These are phyloP conservation scores for Umbelopsis isabellina DNA, from an alignment of 192 early-diverging fungal genomes.

Conservation along the genomic window DNA sequence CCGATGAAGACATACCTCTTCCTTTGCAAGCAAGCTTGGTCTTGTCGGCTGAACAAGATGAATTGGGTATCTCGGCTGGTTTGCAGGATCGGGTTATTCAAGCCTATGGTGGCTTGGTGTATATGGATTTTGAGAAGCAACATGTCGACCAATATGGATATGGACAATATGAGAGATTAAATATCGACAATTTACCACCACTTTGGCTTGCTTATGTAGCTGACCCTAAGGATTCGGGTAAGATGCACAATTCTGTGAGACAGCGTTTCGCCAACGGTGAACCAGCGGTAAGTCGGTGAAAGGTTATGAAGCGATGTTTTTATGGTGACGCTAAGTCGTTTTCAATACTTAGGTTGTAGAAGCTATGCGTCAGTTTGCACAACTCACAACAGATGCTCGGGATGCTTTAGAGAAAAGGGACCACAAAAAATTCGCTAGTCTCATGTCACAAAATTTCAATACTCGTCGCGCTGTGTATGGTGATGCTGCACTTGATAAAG, in stretches of 20 bases:
- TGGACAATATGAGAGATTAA: constrained; percentile 53
- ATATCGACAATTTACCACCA: constrained; percentile 42
- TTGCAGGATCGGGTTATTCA: constrained; percentile 71
- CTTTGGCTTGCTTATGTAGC: constrained; percentile 56
- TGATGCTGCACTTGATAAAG: constrained; percentile 50
- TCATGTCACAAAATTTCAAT: constrained; percentile 64
- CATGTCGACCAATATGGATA: constrained; percentile 50
- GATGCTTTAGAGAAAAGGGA: constrained; percentile 37
- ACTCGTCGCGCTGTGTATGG: constrained; percentile 52
- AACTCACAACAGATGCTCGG: constrained; percentile 40
- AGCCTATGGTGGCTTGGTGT: constrained; percentile 58
- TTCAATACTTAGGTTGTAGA: constrained; percentile 39
- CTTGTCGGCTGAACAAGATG: constrained; percentile 54
- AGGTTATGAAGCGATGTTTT: not conserved
- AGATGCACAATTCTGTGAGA: constrained; percentile 58
- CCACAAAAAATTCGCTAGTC: constrained; percentile 39
- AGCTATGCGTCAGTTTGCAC: constrained; percentile 57
- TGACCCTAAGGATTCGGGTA: constrained; percentile 60
- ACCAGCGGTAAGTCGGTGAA: constrained; percentile 41
- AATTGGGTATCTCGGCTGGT: constrained; percentile 61
- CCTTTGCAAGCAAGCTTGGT: constrained; percentile 58
- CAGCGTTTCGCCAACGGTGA: constrained; percentile 57
- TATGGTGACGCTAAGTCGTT: not conserved
- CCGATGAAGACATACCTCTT: constrained; percentile 42
- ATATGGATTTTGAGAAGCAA: constrained; percentile 62